Evolutionary conservation across 441 rosid genomes (phyloP), one percentile per base, ranked within the genome.

Genomic region (Brassica balearica): DNA sequence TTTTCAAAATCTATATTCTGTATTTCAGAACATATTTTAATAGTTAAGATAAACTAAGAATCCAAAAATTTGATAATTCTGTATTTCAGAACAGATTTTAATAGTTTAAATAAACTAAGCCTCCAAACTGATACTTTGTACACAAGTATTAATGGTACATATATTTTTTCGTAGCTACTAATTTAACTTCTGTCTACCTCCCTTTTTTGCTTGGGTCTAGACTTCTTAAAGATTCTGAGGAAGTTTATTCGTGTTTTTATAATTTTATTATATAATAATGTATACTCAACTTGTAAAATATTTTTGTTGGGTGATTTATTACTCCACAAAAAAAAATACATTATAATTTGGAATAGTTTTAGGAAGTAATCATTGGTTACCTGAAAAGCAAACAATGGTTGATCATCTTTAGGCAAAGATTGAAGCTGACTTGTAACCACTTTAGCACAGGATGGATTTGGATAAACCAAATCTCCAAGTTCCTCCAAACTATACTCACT

Each of bases 381-480:
- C 95, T 93, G 98, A 36, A 93, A 9, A 38, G 82, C 72, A 81
- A 83, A 82, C 6, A 93, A 79, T 5, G 92, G 98, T 76, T 85
- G 84, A 75, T 88, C 86, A 46, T 84, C 84, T 65, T 82, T 67
- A 19, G 46, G 73, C 27, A 80, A 56, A 43, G 48, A 61, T 53
- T 82, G 71, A 65, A 82, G 58, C 11, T 62, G 77, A 58, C 67
- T 84, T 51, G 63, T 48, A 65, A 87, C 84, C 3, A 91, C 78
- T 25, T 86, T 82, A 43, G 74, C 84, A 69, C 88, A 91, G n/a
- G 88, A 91, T 4, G 93, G 94, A 83, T 93, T 91, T 5, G 98
- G 95, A 71, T 85, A 91, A 53, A 89, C 93, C 84, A 93, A 76
- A 83, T 91, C 92, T 41, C 97, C 98, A 20, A 89, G 36, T 41